phyloP scores from a whole-genome alignment of 305 asterid genomes.

The Stenogyne calaminthoides region DNA sequence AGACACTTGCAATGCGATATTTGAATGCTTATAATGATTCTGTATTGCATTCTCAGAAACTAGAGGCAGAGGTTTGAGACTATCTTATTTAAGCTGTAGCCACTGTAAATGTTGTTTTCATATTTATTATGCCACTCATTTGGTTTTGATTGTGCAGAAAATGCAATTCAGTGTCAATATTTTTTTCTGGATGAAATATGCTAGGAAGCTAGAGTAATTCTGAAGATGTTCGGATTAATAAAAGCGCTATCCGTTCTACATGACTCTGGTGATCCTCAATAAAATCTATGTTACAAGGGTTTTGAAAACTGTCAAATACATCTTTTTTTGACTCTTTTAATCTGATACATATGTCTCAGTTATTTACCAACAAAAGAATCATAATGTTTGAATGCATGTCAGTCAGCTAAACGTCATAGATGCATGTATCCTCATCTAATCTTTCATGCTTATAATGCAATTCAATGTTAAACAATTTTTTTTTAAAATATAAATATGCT shows the following conservation, averaged over 20 bases:
- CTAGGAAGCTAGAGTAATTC: conserved; percentile 10
- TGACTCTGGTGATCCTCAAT: neutral
- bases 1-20: conserved; percentile 83
- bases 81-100: no score
- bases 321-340: neutral
- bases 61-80: no score
- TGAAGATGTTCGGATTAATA: neutral
- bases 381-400: conserved; percentile 6
- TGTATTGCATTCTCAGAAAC: no score
- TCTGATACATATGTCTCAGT: neutral
- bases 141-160: no score
- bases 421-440: no score
- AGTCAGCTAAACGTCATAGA: no score
- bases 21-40: conserved; percentile 64
- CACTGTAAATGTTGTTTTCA: neutral
- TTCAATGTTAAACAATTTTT: no score
- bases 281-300: conserved; percentile 2
- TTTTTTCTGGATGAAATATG: neutral
- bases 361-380: neutral
- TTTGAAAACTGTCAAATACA: neutral
- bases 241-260: neutral
- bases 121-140: no score
- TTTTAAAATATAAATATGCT: no score
- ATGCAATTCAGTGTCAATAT: neutral
- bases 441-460: no score